Evolutionary conservation across 202 grass and related monocot genomes (phyloP), one percentile per base, ranked within the genome.

Genomic region (Carex sylvatica): DNA sequence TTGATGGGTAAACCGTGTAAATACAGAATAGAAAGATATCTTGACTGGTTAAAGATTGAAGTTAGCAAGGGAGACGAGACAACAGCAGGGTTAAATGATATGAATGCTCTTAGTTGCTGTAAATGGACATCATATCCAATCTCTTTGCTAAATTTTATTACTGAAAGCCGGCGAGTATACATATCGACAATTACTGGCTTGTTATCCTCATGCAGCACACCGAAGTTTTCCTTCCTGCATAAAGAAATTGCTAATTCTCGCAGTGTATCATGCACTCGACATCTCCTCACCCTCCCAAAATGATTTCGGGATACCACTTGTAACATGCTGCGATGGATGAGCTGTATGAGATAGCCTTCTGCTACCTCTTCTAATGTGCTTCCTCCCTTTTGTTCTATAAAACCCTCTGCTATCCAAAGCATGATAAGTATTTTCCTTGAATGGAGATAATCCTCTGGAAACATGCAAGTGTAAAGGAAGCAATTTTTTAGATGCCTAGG

Each of bases 351-450:
- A 75, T 83, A 83, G 8, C 52, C 72, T 16, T 86, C 83, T 31
- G 87, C 83, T 8, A 86, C 62, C 19, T 89, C 83, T 55, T 89
- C 87, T 69, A 80, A 14, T 38, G 83, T 74, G 23, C 33, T 86
- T 9, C 10, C 31, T n/a, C 61, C 61, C 10, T 0, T 83, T 19
- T 79, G 20, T 78, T 79, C 70, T 10, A 83, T 40, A n/a, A 89
- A 74, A 3, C 72, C 80, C 61, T 89, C 79, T 14, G 87, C 87
- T 26, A 86, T 70, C 87, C 79, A 89, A 70, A 89, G n/a, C 22
- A 28, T 89, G 7, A 89, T 71, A 9, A 89, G 30, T 65, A 67
- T 79, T 36, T 89, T 89, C 33, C 79, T 89, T 12, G 55, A 12
- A 15, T 86, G 44, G 12, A 79, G 35, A 28, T 74, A 38, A 62